phyloP scores from a whole-genome alignment of 1,139 yeast genomes.

The Torulaspora pretoriensis region DNA sequence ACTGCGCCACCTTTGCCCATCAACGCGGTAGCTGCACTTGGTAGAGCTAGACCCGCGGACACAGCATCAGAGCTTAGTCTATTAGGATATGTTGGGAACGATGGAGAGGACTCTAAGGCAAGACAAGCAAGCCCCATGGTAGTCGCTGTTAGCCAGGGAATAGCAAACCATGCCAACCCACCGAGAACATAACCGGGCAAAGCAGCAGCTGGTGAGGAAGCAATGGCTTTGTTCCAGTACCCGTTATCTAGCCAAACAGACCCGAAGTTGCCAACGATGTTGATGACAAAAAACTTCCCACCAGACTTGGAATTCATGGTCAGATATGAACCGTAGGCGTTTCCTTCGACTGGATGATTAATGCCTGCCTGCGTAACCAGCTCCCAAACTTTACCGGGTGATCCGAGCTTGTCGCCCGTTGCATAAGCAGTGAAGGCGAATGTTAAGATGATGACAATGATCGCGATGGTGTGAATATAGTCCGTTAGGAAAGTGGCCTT shows the following conservation, averaged over 20 bases:
- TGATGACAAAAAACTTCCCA: slow-evolving; percentile 79
- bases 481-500: slow-evolving; percentile 89
- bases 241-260: slow-evolving; percentile 87
- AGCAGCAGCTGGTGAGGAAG: slow-evolving; percentile 78
- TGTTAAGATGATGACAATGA: slow-evolving; percentile 55
- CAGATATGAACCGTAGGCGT: slow-evolving; percentile 69
- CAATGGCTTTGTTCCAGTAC: slow-evolving; percentile 87
- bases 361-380: slow-evolving; percentile 54
- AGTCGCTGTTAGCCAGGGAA: slow-evolving; percentile 77
- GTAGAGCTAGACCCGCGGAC: slow-evolving; percentile 75
- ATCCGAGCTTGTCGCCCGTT: slow-evolving; percentile 57
- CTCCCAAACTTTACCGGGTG: slow-evolving; percentile 79
- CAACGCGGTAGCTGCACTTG: slow-evolving; percentile 80
- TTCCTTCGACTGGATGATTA: slow-evolving; percentile 62
- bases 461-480: slow-evolving; percentile 67
- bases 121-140: slow-evolving; percentile 81
- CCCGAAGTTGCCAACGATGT: slow-evolving; percentile 82
- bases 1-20: slow-evolving; percentile 87
- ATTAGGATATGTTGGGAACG: slow-evolving; percentile 76
- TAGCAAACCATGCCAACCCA: slow-evolving; percentile 89
- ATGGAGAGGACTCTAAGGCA: slow-evolving; percentile 60
- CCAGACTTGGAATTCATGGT: slow-evolving; percentile 77
- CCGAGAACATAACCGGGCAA: slow-evolving; percentile 88
- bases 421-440: slow-evolving; percentile 66
- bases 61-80: slow-evolving; percentile 63